These are phyloP conservation scores for Trypethelium eluteriae DNA, from an alignment of 495 filamentous ascomycete genomes.

Conservation along the genomic window DNA sequence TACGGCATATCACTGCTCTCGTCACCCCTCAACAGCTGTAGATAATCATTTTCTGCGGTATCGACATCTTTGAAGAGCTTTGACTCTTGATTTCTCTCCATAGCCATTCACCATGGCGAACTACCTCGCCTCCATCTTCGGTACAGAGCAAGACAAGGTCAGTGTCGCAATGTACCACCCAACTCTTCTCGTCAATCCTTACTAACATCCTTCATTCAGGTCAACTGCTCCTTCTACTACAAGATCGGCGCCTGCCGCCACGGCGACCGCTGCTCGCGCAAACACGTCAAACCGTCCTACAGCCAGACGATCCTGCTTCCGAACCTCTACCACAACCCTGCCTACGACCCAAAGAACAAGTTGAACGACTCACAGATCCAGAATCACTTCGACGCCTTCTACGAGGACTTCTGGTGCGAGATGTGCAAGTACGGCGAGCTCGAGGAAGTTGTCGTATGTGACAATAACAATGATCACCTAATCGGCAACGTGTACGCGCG, in stretches of 20 bases:
- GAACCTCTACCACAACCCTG: conserved; percentile 98
- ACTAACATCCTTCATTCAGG: conserved; percentile 24
- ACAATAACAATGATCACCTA: conserved; percentile 87
- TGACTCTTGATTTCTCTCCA: neutral
- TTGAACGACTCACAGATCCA: conserved; percentile 92
- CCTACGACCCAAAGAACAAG: conserved; percentile 92
- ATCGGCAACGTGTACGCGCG: conserved; percentile 99
- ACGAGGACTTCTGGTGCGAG: conserved; percentile 99
- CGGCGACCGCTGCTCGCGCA: conserved; percentile 93
- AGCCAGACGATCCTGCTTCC: conserved; percentile 94
- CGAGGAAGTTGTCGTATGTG: conserved; percentile 45
- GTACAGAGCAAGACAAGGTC: conserved; percentile 96
- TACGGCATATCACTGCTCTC: neutral
- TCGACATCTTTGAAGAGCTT: neutral
- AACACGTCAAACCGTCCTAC: conserved; percentile 99
- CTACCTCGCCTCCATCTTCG: conserved; percentile 99
- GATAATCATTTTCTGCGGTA: too few relatives aligned
- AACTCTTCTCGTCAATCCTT: neutral
- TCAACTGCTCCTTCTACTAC: conserved; percentile 80
- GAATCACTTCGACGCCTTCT: conserved; percentile 99
- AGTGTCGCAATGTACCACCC: neutral
- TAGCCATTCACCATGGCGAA: conserved; percentile 59
- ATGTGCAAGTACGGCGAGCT: conserved; percentile 53
- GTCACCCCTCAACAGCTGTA: neutral
- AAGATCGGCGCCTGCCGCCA: conserved; percentile 98